phyloP scores from a whole-genome alignment of 1,139 yeast species.

The Arxiozyma slooffiae region DNA sequence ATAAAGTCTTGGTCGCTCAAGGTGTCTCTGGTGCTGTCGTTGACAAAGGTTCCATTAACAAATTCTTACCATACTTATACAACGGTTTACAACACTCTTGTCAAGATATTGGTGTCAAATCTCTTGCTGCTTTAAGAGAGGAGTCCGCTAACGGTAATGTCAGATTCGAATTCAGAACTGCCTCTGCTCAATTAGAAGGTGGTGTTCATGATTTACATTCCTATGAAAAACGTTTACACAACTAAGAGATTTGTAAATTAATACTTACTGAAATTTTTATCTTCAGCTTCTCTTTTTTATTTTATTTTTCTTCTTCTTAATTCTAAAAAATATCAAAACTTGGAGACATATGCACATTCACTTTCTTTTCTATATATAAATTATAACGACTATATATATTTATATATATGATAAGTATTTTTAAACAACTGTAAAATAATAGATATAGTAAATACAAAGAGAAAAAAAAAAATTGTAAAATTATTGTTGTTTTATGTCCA shows the following conservation, averaged over 20 bases:
- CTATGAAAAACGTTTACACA: constrained; percentile 93
- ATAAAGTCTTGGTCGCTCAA: constrained; percentile 93
- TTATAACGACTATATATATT: neutral
- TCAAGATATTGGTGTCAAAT: constrained; percentile 88
- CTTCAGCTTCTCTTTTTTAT: neutral
- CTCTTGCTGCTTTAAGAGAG: constrained; percentile 54
- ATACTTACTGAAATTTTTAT: too few species aligned
- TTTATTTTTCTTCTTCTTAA: too few species aligned
- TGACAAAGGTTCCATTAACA: constrained; percentile 91
- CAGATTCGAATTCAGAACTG: constrained; percentile 95
- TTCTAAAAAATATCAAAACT: too few species aligned
- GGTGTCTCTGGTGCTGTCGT: constrained; percentile 97
- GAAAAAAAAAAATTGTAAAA: too few species aligned
- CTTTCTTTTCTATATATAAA: neutral
- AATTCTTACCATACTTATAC: constrained; percentile 87
- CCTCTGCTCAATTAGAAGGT: constrained; percentile 98
- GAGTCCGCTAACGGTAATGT: constrained; percentile 59
- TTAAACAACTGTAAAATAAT: neutral
- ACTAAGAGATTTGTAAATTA: constrained; percentile 36
- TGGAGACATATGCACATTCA: neutral
- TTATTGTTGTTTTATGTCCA: too few species aligned
- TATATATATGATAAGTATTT: too few species aligned
- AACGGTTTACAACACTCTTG: constrained; percentile 97
- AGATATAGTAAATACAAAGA: too few species aligned
- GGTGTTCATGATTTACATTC: constrained; percentile 96